Conservation (phyloP, 352 stramenopile genomes). For the Pythium periplocum region DNA sequence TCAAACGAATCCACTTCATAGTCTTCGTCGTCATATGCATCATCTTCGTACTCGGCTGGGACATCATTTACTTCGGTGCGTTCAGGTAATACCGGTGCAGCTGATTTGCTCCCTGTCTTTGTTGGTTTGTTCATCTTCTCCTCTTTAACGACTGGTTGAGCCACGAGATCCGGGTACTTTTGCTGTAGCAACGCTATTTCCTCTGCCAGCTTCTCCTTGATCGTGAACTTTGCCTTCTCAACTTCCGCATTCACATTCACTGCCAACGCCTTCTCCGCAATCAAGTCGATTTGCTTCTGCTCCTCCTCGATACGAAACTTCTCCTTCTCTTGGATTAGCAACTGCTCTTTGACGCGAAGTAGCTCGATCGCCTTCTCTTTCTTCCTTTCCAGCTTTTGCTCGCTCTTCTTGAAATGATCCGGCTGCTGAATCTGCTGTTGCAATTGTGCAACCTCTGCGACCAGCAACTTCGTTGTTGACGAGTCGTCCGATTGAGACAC, state of each 20-base stretch:
- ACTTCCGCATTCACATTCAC: conserved; percentile 29
- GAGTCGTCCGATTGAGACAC: conserved; percentile 41
- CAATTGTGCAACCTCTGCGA: conserved; percentile 25
- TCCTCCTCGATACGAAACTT: conserved; percentile 34
- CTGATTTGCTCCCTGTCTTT: neutral
- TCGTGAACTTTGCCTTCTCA: conserved; percentile 18
- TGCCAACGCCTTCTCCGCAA: conserved; percentile 32
- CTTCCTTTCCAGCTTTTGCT: conserved; percentile 34
- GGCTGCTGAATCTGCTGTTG: conserved; percentile 2
- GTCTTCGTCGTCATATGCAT: conserved; percentile 12
- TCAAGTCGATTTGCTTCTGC: conserved; percentile 28
- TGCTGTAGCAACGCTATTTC: conserved; percentile 31
- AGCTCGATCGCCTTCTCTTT: conserved; percentile 35
- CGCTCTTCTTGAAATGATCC: neutral
- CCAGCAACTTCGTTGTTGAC: conserved; percentile 43
- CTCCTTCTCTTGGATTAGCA: conserved; percentile 26
- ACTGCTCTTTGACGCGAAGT: conserved; percentile 26
- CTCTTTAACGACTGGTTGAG: neutral
- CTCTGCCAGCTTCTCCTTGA: conserved; percentile 20
- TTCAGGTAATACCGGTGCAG: too few relatives aligned
- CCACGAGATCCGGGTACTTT: conserved; percentile 19
- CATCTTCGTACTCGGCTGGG: neutral
- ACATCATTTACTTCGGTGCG: too few relatives aligned
- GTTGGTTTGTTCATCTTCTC: neutral
- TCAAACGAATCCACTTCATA: too few relatives aligned